Conservation (phyloP, 139 green algal species). For the Volvox africanus region DNA sequence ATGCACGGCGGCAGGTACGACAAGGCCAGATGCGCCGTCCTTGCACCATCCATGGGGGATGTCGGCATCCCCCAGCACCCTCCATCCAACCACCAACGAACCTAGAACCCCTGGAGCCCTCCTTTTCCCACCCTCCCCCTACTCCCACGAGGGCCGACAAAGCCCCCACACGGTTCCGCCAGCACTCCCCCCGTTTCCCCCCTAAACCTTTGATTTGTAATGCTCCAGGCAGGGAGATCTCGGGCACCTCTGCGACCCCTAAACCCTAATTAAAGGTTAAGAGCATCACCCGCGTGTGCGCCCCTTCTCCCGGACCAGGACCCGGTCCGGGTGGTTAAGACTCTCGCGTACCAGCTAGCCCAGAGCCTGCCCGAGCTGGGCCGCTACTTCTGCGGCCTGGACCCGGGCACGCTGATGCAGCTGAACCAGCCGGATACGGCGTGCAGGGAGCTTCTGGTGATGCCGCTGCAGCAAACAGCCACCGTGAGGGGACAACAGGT, state of each 20-base stretch:
- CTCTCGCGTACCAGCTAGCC: conserved; percentile 53
- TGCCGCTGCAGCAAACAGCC: conserved; percentile 16
- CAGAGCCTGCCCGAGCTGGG: conserved; percentile 18
- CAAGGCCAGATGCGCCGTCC: background rate
- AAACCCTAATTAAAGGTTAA: no score
- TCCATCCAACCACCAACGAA: no score
- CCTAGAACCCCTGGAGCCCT: no score
- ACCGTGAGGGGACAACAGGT: conserved; percentile 21
- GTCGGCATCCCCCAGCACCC: no score
- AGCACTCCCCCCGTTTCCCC: background rate
- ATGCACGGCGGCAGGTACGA: conserved; percentile 35
- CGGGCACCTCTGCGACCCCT: no score
- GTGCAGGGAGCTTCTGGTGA: conserved; percentile 21
- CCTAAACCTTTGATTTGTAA: no score
- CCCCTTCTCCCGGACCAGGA: conserved; percentile 25
- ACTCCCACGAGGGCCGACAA: background rate
- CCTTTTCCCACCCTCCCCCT: no score
- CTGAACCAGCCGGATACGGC: conserved; percentile 27
- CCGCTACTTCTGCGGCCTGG: conserved; percentile 35
- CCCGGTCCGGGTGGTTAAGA: conserved; percentile 53
- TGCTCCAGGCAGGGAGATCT: no score
- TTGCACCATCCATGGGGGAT: background rate
- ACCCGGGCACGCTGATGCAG: conserved; percentile 43
- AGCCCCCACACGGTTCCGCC: background rate
- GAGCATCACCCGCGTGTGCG: no score